phyloP scores from a whole-genome alignment of 2,329 filamentous ascomycete genomes.

The Lecanicillium sp. region DNA sequence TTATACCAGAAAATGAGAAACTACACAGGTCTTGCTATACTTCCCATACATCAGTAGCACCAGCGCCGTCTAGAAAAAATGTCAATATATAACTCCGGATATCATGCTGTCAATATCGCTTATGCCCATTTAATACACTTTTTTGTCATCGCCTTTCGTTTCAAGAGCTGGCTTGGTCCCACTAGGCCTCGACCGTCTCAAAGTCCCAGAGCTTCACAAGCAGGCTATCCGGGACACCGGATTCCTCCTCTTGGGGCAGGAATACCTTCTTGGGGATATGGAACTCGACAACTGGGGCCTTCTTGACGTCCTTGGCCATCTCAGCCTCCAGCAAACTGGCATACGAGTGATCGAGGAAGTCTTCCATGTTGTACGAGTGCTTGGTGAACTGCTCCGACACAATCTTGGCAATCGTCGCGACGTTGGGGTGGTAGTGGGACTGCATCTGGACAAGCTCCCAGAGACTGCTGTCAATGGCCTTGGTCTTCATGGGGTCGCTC shows the following conservation, averaged over 20 bases:
- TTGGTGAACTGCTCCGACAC: conserved; percentile 97
- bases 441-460: conserved; percentile 94
- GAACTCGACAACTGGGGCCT: conserved; percentile 82
- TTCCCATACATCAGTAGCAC: too few species aligned
- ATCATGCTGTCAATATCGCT: conserved; percentile 2
- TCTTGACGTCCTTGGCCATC: conserved; percentile 75
- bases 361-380: conserved; percentile 87
- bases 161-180: too few species aligned
- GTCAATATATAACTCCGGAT: conserved; percentile 4
- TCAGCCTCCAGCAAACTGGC: conserved; percentile 78
- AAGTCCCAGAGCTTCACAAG: conserved; percentile 60
- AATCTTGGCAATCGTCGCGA: conserved; percentile 88
- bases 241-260: conserved; percentile 42
- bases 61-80: neutral
- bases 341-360: conserved; percentile 95
- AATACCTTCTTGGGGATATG: conserved; percentile 88
- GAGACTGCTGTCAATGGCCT: conserved; percentile 83
- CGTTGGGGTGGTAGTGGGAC: conserved; percentile 93
- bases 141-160: neutral
- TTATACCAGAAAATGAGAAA: too few species aligned
- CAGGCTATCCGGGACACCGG: conserved; percentile 46
- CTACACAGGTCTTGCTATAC: too few species aligned
- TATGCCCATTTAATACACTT: neutral
- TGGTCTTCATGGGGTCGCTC: conserved; percentile 74
- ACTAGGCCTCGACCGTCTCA: conserved; percentile 16